Evolutionary conservation across 805 yeast species (phyloP), one percentile per base, ranked within the genome.

Genomic region (Candida boleticola): DNA sequence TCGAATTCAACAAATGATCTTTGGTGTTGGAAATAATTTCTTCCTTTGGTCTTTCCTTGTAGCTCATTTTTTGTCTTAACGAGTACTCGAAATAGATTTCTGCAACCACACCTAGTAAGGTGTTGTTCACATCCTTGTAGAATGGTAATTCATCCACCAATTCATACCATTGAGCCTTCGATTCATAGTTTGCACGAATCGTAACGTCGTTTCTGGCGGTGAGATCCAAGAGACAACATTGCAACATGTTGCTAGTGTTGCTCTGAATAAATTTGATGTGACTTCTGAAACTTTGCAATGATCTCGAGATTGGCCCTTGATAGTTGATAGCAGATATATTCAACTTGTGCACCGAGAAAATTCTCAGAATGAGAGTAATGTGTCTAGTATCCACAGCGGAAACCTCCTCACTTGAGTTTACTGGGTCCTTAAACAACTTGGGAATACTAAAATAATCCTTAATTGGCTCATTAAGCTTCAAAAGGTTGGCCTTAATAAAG

Each of bases 221-320:
- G 74, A 70, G 17, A 81, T 78, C 54, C 71, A 75, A 44, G 71
- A 53, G 39, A 70, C 73, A 36, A 71, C 69, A 51, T 49, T 80
- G 84, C 22, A 80, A 57, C n/a, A 82, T 61, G 48, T 80, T 81
- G 45, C 78, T 73, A 21, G 80, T 56, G 32, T 71, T 72, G 18
- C 61, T 63, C 23, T 73, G 73, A 37, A 84, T 59, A 37, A 75
- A 75, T 41, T 79, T 73, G 36, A 84, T 58, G 42, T 80, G 79
- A 16, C 89, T 82, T 54, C 89, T 75, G 58, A 83, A 85, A 34
- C 79, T 76, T 37, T 86, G 66, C 27, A 87, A 66, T 29, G 78
- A 74, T 49, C 83, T 77, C 14, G 88, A 85, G 26, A 88, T 69
- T 11, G 89, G 89, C 2, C 90, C 90, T 35, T 76, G 74, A 62